phyloP scores from a whole-genome alignment of 108 stramenopile species.

The Skeletonema menzelii region DNA sequence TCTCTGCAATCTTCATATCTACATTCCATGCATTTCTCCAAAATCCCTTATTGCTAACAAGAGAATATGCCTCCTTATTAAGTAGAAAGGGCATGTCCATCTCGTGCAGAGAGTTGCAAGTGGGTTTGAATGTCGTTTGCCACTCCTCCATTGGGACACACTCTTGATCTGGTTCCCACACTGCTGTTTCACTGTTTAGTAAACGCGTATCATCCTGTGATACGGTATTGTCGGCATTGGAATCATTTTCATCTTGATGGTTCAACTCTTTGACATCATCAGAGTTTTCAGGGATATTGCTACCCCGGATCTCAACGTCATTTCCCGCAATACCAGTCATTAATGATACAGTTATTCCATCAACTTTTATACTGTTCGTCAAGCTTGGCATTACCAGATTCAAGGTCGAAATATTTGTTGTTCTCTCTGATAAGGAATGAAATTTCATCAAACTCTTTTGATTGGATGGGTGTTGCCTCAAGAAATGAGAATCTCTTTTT shows the following conservation, averaged over 20 bases:
- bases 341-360: neutral
- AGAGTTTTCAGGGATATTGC: neutral
- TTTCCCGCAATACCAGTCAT: neutral
- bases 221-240: neutral
- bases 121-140: slow-evolving; percentile 51
- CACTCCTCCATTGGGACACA: slow-evolving; percentile 65
- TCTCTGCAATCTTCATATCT: slow-evolving; percentile 17
- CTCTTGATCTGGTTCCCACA: slow-evolving; percentile 39
- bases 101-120: slow-evolving; percentile 50
- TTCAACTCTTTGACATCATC: neutral
- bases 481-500: neutral
- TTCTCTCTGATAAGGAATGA: neutral
- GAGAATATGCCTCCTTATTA: slow-evolving; percentile 18
- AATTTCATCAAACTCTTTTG: neutral
- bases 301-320: neutral
- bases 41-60: slow-evolving; percentile 50
- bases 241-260: neutral
- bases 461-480: neutral
- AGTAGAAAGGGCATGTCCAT: slow-evolving; percentile 20
- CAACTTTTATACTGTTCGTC: neutral
- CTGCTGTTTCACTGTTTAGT: slow-evolving; percentile 18
- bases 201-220: neutral
- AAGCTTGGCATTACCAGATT: neutral
- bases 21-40: slow-evolving; percentile 59
- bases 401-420: neutral